Base-by-base conservation (phyloP, 2,329 filamentous ascomycete genomes). In the Penicillium frequentans region DNA sequence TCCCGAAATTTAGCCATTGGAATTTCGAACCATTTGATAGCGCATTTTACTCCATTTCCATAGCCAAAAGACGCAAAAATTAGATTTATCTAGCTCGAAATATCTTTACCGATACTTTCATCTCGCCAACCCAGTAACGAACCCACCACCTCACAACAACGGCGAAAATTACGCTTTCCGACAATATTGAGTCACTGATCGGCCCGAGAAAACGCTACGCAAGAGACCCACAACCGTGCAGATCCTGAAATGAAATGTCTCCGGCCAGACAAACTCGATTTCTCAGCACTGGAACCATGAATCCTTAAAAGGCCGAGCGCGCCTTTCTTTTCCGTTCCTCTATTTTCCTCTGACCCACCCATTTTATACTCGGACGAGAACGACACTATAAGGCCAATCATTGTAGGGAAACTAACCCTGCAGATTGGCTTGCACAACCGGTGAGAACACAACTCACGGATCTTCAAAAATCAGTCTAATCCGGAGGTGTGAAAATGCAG, bases 401-500 rank as follows among this genome's bases (percentile, higher is more conserved):
- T 42, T 16, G n/a, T 19, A 42, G 39, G 19, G 11, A 42, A 7
- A 21, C 10, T 2, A 29, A 27, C 26, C 4, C n/a, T 19, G 29
- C 46, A 29, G 23, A 50, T 44, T 44, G 37, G 13, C 24, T n/a
- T 35, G 29, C 27, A 14, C 51, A 39, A 57, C 47, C 52, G 55
- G 57, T 57, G 57, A 60, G 59, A 58, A 52, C 14, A 56, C 39
- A 61, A 59, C 45, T 46, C 46, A 26, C 13, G 37, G 27, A 37
- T 1, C 21, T 11, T 11, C 7, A 29, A 56, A 39, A 45, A 23
- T 56, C 58, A 55, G 49, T 61, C 56, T 61, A 61, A 61, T 56
- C 54, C 23, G 31, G 47, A 54, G 29, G 13, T 48, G 33, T 27
- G 14, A 48, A 55, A 50, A 67, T 67, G 65, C 64, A 67, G 58